These are phyloP conservation scores for Eucalyptus guilfoylei DNA, from an alignment of 345 rosid genomes.

Conservation along the genomic window DNA sequence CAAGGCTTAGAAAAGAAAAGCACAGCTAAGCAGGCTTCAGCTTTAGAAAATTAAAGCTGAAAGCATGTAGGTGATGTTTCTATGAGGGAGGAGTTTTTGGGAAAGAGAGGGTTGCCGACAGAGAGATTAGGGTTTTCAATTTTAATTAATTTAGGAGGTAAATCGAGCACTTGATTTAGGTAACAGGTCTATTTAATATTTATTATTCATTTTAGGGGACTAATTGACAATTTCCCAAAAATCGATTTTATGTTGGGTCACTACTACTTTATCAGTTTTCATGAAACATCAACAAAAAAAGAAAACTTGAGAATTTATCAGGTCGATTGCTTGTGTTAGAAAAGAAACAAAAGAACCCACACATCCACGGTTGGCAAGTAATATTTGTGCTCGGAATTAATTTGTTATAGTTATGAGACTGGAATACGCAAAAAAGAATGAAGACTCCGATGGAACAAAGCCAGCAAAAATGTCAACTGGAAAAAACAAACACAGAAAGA, in stretches of 20 bases:
- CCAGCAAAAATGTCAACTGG: background rate
- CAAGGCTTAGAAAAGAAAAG: background rate
- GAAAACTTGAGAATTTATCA: background rate
- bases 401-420: too few relatives aligned
- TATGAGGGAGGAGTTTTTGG: background rate
- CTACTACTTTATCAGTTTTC: background rate
- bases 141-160: background rate
- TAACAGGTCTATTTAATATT: background rate
- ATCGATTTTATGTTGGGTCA: background rate
- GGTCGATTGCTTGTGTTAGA: background rate
- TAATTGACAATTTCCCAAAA: background rate
- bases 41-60: background rate
- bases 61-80: background rate
- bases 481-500: background rate
- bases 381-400: background rate
- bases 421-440: background rate
- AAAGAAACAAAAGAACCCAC: too few relatives aligned
- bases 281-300: background rate
- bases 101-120: background rate
- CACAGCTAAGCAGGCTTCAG: background rate
- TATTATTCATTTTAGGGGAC: background rate
- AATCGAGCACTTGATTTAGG: background rate
- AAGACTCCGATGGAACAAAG: background rate
- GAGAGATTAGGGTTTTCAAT: background rate
- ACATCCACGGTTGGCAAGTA: background rate